Evolutionary conservation across 73 alveolate species (phyloP).

Genomic region (Paramecium octaurelia): DNA sequence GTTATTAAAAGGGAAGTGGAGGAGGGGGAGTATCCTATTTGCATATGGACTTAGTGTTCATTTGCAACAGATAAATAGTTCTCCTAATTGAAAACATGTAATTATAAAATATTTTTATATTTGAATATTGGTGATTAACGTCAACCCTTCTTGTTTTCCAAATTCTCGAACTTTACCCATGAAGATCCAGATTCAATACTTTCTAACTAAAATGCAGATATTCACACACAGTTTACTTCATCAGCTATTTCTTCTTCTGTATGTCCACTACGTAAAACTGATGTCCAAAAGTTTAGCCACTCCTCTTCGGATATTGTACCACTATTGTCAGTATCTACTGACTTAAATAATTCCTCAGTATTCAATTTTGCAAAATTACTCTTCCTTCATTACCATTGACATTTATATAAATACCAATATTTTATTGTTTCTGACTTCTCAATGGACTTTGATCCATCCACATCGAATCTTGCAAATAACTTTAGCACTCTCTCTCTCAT

Average conservation of each 20-base stretch:
- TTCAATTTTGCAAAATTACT: conserved; percentile 59
- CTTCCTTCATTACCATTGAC: conserved; percentile 35
- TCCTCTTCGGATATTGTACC: conserved; percentile 70
- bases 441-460: conserved; percentile 55
- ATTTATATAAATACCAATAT: conserved; percentile 44
- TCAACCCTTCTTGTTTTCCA: conserved; percentile 27
- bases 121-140: neutral
- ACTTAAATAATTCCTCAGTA: conserved; percentile 60
- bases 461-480: conserved; percentile 49
- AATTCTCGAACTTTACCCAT: conserved; percentile 29
- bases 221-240: conserved; percentile 5
- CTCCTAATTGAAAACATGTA: neutral
- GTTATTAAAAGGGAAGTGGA: neutral
- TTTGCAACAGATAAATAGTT: neutral
- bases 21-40: neutral
- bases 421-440: conserved; percentile 58
- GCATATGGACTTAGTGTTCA: neutral
- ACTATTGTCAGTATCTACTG: conserved; percentile 58
- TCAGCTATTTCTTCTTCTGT: conserved; percentile 58
- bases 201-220: conserved; percentile 5
- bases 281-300: conserved; percentile 63
- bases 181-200: conserved; percentile 36
- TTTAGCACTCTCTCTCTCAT: conserved; percentile 42
- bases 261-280: conserved; percentile 55
- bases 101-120: neutral